Evolutionary conservation across 805 yeast species (phyloP).

Genomic region (Metschnikowia chrysomelidarum): DNA sequence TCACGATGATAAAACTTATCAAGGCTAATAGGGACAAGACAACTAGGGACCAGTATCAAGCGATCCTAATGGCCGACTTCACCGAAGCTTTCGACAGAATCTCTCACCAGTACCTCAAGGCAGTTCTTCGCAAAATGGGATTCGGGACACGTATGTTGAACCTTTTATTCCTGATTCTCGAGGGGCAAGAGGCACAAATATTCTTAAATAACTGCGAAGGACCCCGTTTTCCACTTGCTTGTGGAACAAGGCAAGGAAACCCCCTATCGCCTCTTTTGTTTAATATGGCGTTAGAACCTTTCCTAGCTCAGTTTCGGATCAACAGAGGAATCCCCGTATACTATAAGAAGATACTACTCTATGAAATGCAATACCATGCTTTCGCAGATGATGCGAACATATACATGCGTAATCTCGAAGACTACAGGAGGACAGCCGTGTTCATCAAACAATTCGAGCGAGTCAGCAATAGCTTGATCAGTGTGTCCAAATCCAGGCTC

Average conservation of each 20-base stretch:
- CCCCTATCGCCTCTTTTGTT: background rate
- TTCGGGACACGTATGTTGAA: background rate
- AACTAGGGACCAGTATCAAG: background rate
- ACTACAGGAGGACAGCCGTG: background rate
- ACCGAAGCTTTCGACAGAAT: slow-evolving; percentile 5
- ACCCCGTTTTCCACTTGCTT: background rate
- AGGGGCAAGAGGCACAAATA: slow-evolving; percentile 1
- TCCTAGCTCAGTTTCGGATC: background rate
- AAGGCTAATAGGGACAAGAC: background rate
- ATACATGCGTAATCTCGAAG: slow-evolving; percentile 1
- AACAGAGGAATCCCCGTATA: background rate
- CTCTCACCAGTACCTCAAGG: slow-evolving; percentile 1
- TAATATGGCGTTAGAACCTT: background rate
- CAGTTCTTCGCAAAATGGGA: background rate
- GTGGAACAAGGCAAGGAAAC: background rate
- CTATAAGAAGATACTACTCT: background rate
- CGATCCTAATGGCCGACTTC: slow-evolving; percentile 4
- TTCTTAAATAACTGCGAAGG: slow-evolving; percentile 1
- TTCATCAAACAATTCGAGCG: background rate
- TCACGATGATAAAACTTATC: slow-evolving; percentile 3
- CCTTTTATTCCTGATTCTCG: background rate
- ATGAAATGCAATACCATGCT: background rate
- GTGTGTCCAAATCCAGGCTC: background rate
- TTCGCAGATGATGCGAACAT: slow-evolving; percentile 5
- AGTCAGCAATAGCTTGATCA: slow-evolving; percentile 3